Evolutionary conservation across 495 filamentous ascomycete genomes (phyloP), one percentile per base, ranked within the genome.

Genomic region (Podospora sp.): DNA sequence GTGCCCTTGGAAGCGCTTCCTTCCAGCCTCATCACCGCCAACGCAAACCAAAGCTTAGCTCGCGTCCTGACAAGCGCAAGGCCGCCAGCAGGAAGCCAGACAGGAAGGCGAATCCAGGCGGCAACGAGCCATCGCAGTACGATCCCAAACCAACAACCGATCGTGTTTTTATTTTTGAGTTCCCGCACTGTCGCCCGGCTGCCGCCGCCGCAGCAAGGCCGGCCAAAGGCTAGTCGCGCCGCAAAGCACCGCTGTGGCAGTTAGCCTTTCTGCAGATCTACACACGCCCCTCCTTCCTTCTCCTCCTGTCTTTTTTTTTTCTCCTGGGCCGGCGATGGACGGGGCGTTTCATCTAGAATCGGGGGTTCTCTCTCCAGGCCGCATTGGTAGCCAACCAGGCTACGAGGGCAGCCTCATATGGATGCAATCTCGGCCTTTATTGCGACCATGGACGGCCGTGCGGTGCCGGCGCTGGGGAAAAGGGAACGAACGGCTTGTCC

Each of bases 381-480:
- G 56, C 50, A 58, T 56, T 29, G 62, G 62, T 36, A 65, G 29
- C 56, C 64, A 60, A 66, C 64, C 64, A 35, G 64, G 64, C 64
- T 60, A 16, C 46, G 22, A 60, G 35, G 16, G 18, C 55, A 66
- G 40, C 35, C 64, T 64, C 62, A 56, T 64, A 1, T 64, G 62
- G 62, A 64, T 64, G 64, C 64, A 66, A 66, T 66, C 64, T 66
- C 64, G 64, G 64, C 64, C 52, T 46, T 66, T 66, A 59, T 60
- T 66, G 36, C 29, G 52, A 58, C 63, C 63, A 18, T 65, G 63
- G 53, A 56, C 40, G 35, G 20, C 56, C 53, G 55, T 66, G 64
- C 55, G 33, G 64, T 29, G 59, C 12, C 24, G 59, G 36, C 6
- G 59, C 29, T 59, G 56, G 24, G 29, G 21, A 62, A 24, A 9